Percentiles rank a stretch among this genome's conserved stretches.
Evolutionary conservation across 306 rosid species (phyloP).

Genomic region (Pterocarpus santalinus): DNA sequence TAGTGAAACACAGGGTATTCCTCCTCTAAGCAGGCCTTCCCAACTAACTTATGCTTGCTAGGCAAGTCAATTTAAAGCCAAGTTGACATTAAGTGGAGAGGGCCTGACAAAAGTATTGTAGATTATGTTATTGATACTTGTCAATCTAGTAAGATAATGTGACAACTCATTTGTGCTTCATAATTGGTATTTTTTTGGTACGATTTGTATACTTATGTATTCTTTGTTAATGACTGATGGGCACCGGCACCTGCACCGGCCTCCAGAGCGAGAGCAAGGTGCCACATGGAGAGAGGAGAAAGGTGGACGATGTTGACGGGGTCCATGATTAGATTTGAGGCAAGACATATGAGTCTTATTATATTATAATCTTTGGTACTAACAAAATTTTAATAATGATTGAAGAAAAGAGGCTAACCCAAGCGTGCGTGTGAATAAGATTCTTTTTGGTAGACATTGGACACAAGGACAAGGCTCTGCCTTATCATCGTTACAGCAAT

Average conservation of each 20-base stretch:
- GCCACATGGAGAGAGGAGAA: conserved; percentile 83
- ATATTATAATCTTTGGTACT: conserved; percentile 17
- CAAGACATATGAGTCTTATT: not conserved
- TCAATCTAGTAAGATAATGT: conserved; percentile 35
- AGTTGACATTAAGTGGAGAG: conserved; percentile 55
- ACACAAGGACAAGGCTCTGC: conserved; percentile 48
- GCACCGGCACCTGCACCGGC: conserved; percentile 62
- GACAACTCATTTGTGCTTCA: conserved; percentile 10
- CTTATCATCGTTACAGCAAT: conserved; percentile 43
- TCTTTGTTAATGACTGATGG: conserved; percentile 40
- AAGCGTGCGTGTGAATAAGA: conserved; percentile 56
- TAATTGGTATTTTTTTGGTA: not conserved
- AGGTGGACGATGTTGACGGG: conserved; percentile 66
- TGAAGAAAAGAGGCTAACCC: not conserved
- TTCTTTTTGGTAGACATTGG: conserved; percentile 50
- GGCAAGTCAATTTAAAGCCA: conserved; percentile 60
- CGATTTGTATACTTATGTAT: not conserved
- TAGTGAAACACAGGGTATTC: conserved; percentile 17
- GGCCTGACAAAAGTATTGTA: conserved; percentile 43
- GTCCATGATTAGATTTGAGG: conserved; percentile 54
- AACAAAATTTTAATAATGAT: not conserved
- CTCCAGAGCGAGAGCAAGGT: conserved; percentile 42
- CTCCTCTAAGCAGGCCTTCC: conserved; percentile 53
- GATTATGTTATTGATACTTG: conserved; percentile 24
- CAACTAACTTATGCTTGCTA: conserved; percentile 65